A percentile compares a stretch with the other conserved stretches of the same genome.
Conservation (phyloP, 164 flowering plant species). For the grape (Vitis vinifera) region DNA sequence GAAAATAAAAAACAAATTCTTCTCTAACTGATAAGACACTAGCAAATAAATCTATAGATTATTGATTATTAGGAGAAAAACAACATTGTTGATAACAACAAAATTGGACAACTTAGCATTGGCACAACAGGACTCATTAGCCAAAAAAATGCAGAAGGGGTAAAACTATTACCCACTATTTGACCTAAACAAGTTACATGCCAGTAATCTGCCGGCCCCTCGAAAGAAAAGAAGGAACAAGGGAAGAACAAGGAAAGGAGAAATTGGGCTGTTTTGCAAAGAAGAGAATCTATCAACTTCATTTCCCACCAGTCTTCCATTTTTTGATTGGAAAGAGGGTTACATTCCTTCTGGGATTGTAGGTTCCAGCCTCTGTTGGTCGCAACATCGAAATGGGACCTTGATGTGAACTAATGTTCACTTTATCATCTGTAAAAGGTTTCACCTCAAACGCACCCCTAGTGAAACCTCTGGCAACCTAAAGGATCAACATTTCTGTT, state of each 20-base stretch:
- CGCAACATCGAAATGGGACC: constrained; percentile 49
- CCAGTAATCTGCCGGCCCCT: too few relatives aligned
- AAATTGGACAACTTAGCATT: constrained; percentile 6
- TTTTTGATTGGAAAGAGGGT: constrained; percentile 70
- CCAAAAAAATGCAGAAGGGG: background rate
- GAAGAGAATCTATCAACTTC: constrained; percentile 1
- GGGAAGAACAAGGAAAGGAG: background rate
- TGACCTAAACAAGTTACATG: too few relatives aligned
- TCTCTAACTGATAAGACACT: too few relatives aligned
- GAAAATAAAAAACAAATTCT: too few relatives aligned
- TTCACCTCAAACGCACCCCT: constrained; percentile 82
- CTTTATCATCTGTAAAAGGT: constrained; percentile 53
- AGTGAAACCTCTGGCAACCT: constrained; percentile 80
- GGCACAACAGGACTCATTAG: background rate
- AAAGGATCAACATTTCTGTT: constrained; percentile 3
- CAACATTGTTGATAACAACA: background rate
- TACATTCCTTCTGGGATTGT: constrained; percentile 35
- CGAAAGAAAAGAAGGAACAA: background rate
- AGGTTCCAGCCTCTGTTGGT: constrained; percentile 35
- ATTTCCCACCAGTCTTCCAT: constrained; percentile 48
- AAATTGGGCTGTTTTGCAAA: background rate
- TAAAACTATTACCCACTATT: background rate
- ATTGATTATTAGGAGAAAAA: background rate
- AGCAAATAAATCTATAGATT: background rate
- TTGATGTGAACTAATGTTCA: constrained; percentile 35